Evolutionary conservation across 352 stramenopile species (phyloP).

Genomic region (Thraustochytrium striatum): DNA sequence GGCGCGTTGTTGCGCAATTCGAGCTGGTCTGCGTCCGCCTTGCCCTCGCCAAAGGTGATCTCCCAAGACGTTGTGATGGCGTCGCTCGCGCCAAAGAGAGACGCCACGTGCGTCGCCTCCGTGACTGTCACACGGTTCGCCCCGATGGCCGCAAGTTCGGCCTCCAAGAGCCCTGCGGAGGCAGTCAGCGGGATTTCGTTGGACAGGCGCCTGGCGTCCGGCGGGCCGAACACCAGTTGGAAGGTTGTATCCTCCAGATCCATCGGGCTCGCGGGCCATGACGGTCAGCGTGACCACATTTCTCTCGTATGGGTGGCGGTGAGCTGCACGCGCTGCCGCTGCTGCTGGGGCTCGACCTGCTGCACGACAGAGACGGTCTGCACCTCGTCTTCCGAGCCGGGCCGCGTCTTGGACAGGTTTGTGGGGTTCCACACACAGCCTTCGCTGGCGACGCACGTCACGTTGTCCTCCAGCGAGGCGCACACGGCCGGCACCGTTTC

Average conservation of each 20-base stretch:
- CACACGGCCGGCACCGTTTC: background rate
- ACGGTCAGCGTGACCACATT: slow-evolving; percentile 38
- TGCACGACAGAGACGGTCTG: slow-evolving; percentile 33
- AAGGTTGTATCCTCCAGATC: slow-evolving; percentile 15
- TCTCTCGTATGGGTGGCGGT: background rate
- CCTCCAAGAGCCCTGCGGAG: too few relatives aligned
- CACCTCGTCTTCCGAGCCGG: background rate
- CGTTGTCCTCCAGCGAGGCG: slow-evolving; percentile 21
- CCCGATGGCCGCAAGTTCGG: background rate
- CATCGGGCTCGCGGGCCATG: background rate
- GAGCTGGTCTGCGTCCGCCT: background rate
- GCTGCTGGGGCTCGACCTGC: background rate
- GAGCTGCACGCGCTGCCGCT: slow-evolving; percentile 8
- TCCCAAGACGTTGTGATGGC: background rate
- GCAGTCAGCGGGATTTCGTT: too few relatives aligned
- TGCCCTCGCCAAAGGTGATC: background rate
- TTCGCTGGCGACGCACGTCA: slow-evolving; percentile 3
- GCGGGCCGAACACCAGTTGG: background rate
- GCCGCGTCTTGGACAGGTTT: slow-evolving; percentile 23
- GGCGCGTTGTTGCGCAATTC: background rate
- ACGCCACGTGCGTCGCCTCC: background rate
- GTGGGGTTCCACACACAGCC: slow-evolving; percentile 24
- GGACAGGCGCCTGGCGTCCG: too few relatives aligned
- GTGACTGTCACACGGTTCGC: background rate
- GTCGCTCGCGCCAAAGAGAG: background rate